Conservation (phyloP, 768 basidiomycete species). For the Suillus discolor region DNA sequence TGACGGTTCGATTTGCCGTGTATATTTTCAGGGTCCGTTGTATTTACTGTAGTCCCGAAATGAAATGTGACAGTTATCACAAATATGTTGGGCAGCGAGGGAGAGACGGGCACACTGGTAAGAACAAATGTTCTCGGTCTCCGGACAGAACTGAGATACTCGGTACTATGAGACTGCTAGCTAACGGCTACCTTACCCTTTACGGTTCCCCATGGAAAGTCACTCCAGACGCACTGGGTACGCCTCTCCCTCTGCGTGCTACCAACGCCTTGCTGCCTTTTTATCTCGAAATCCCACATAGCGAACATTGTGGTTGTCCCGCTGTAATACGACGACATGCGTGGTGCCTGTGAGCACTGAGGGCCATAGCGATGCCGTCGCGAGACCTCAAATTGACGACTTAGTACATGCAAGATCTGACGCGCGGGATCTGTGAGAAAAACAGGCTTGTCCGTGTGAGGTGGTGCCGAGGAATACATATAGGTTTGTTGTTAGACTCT, state of each 20-base stretch:
- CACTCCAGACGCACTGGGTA: constrained; percentile 14
- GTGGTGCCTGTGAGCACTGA: constrained; percentile 60
- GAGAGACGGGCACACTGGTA: no score
- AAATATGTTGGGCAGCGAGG: no score
- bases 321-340: constrained; percentile 59
- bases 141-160: no score
- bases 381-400: constrained; percentile 26
- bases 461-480: constrained; percentile 42
- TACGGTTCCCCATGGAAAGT: constrained; percentile 16
- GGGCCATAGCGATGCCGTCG: constrained; percentile 37
- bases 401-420: constrained; percentile 66
- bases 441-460: constrained; percentile 58
- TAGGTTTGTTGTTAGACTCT: constrained; percentile 47
- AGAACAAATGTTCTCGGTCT: no score
- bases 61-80: no score
- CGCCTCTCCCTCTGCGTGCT: constrained; percentile 30
- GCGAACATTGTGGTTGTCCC: constrained; percentile 46
- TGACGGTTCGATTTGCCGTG: no score
- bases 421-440: constrained; percentile 68
- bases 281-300: constrained; percentile 52
- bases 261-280: constrained; percentile 41
- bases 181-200: no score
- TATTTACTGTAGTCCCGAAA: no score
- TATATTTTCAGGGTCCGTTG: no score
- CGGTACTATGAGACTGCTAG: no score